Base-by-base conservation (phyloP, 805 yeast genomes). In the Metschnikowia noctiluminum region DNA sequence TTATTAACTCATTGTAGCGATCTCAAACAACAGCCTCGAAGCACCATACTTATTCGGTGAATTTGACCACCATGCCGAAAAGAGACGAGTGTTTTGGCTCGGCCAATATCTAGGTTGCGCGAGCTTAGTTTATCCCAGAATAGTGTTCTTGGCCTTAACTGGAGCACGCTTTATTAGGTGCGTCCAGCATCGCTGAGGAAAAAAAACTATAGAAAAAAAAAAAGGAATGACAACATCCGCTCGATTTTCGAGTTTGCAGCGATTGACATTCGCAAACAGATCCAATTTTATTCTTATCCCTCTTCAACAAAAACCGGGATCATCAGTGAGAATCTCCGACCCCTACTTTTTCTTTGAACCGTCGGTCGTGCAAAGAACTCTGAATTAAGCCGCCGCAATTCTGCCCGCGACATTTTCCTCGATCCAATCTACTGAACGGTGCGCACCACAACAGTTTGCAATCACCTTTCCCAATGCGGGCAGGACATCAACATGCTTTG, bases 391-490 rank as follows among this genome's bases (percentile, higher is more conserved):
- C 32, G 32, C 32, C 13, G 36, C 8, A 34, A 34, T 8, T 10
- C 2, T 10, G n/a, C 27, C 35, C 42, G 42, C 42, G 42, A 40
- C 42, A 40, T 40, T 40, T 27, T 28, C 41, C 27, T 26, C 40
- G 15, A 34, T n/a, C 15, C 34, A 34, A 13, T 8, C 15, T n/a
- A 13, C 35, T 12, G 11, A 40, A 16, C 28, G 14, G 30, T 38
- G 38, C 40, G 40, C 15, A 12, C 35, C 37, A 28, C 12, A 16
- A 31, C 7, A 15, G 13, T 6, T 38, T 32, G 50, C 50, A 46
- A 51, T 51, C 52, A 51, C 50, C 42, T 40, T 48, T 51, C 54
- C 54, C 40, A 36, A 31, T 48, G 16, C 15, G 50, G 54, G 21
- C n/a, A 13, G 31, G 43, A 35, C 39, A 41, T 48, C 51, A 51